Base-by-base conservation (phyloP, 2,329 filamentous ascomycete species). In the Fusarium sp. region DNA sequence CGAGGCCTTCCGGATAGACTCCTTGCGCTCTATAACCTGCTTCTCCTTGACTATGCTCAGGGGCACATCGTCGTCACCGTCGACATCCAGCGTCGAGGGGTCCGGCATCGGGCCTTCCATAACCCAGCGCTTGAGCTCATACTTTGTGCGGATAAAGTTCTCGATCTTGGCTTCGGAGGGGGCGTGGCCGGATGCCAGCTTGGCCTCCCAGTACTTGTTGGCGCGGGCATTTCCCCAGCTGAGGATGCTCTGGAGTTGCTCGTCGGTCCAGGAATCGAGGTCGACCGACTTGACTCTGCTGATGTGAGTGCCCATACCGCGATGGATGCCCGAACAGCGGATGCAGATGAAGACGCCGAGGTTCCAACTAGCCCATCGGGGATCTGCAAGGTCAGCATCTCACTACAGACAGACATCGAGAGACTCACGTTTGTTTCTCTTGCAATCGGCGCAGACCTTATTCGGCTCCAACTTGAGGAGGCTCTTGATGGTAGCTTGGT, bases 291-390 rank as follows among this genome's bases (percentile, higher is more conserved):
- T 99, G 83, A 99, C 97, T 84, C 94, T 91, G 84, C 95, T 98
- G 83, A 99, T 98, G 85, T 99, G 97, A 72, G 96, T 98, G 80
- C 97, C 97, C 95, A 99, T 98, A 77, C 96, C 95, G 81, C 97
- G 94, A 86, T 99, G 97, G 81, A 99, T 98, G 81, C 97, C 97
- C 20, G 97, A 99, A 85, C 97, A 99, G 82, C 95, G 93, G 83
- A 99, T 99, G 88, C 97, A 99, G 81, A 99, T 88, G 82, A 99
- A 99, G 81, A 99, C 92, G 79, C 97, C 97, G 64, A 99, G 86
- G 83, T 99, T 99, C 97, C 97, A 99, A 82, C 95, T 98, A 35
- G 97, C 97, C 97, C 97, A 99, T 93, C 97, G 91, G 71, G 97
- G 97, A 86, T 98, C 95, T 97, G 82, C 45, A 43, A 58, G 63